Percentiles rank a stretch among this genome's conserved stretches.
Evolutionary conservation across 2,329 filamentous ascomycete species (phyloP).

Genomic region (Sarocladium brachiariae): DNA sequence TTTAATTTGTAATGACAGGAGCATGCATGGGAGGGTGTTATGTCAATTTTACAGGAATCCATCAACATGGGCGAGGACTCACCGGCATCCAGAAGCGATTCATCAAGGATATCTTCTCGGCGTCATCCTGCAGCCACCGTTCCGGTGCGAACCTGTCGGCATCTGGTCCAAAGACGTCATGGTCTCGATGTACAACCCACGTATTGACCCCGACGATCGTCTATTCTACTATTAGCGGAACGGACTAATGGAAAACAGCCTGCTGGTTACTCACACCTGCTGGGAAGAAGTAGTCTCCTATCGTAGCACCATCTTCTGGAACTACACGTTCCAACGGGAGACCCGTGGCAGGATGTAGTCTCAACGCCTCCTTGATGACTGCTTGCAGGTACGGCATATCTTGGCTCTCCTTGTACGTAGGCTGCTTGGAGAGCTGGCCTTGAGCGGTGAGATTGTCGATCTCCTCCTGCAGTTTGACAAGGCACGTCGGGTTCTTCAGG

Average conservation of each 20-base stretch:
- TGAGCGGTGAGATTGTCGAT: conserved; percentile 12
- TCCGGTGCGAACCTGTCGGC: conserved; percentile 31
- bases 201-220: conserved; percentile 28
- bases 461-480: conserved; percentile 20
- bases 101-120: conserved; percentile 20
- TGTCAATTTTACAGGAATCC: no score
- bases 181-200: conserved; percentile 29
- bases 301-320: conserved; percentile 33
- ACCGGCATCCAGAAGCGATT: conserved; percentile 24
- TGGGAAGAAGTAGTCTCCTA: conserved; percentile 27
- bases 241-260: not conserved
- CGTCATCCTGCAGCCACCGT: conserved; percentile 29
- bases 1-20: no score
- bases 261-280: conserved; percentile 18
- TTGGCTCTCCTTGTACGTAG: conserved; percentile 30
- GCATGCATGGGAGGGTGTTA: no score
- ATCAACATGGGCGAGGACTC: no score
- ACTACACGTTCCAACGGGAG: conserved; percentile 43
- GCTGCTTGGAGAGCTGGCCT: conserved; percentile 14
- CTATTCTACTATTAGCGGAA: conserved; percentile 9
- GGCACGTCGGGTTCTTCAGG: conserved; percentile 21
- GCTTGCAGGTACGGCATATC: conserved; percentile 45
- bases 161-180: conserved; percentile 25
- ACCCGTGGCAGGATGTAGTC: conserved; percentile 41
- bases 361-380: conserved; percentile 45